A percentile compares a stretch with the other conserved stretches of the same genome.
Evolutionary conservation across 2,329 filamentous ascomycete species (phyloP).

Genomic region (Neonectria sp.): DNA sequence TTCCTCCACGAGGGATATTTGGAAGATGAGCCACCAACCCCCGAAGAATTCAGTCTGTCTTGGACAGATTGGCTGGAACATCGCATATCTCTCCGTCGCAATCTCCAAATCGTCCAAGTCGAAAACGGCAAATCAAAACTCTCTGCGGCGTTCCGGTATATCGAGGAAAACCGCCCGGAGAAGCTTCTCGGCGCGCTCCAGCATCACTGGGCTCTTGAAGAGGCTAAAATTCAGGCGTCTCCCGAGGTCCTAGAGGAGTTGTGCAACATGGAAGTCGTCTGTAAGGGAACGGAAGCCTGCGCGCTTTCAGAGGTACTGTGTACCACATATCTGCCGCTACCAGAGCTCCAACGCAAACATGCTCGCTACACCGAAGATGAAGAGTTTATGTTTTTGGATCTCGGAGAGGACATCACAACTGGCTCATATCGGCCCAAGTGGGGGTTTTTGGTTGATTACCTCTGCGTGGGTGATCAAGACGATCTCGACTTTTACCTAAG

Average conservation of each 20-base stretch:
- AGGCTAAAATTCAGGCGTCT: neutral
- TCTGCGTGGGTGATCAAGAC: conserved; percentile 35
- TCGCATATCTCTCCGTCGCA: conserved; percentile 19
- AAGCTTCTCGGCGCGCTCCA: conserved; percentile 28
- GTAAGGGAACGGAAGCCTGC: conserved; percentile 23
- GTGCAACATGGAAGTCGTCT: conserved; percentile 27
- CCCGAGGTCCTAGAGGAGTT: conserved; percentile 22
- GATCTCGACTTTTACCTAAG: conserved; percentile 37
- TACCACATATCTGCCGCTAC: conserved; percentile 34
- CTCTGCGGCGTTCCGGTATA: conserved; percentile 25
- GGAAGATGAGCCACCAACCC: conserved; percentile 15
- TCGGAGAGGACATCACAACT: conserved; percentile 30
- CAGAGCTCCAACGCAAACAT: conserved; percentile 36
- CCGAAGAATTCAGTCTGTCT: conserved; percentile 7
- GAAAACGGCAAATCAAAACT: neutral
- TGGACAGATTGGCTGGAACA: conserved; percentile 39
- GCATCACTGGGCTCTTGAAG: conserved; percentile 27
- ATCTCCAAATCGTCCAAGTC: conserved; percentile 13
- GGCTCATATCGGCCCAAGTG: conserved; percentile 32
- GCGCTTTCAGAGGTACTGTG: neutral
- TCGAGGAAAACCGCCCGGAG: conserved; percentile 22
- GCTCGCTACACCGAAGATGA: conserved; percentile 35
- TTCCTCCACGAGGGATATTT: conserved; percentile 35
- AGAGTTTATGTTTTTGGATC: conserved; percentile 32
- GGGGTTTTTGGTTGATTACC: conserved; percentile 39